Evolutionary conservation across 2,329 filamentous ascomycete species (phyloP), one percentile per base, ranked within the genome.

Genomic region (Sclerotinia subarctica): DNA sequence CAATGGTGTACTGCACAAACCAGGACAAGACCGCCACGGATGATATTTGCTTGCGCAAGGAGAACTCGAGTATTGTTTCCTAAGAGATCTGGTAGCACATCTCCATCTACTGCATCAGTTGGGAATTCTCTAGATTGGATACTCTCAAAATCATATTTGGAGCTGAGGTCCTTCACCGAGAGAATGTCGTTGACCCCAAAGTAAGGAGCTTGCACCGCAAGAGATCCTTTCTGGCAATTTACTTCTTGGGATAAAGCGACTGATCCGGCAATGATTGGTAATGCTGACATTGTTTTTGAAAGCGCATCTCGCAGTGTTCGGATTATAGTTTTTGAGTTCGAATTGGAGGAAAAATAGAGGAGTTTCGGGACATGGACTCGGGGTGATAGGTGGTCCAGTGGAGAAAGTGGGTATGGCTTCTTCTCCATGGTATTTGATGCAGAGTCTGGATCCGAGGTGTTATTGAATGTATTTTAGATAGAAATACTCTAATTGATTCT

Each of bases 141-240:
- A n/a, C 38, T 60, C 44, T 60, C 19, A n/a, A 60, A 60, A 46
- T 60, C 42, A 24, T 60, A 60, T 47, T 60, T 60, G 19, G 17
- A 46, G 42, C 57, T 60, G 17, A 60, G 29, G 21, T 60, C 57
- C 44, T 60, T 47, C 21, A 60, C 57, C 5, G 57, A 44, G 11
- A 60, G 57, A 10, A 60, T 60, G 1, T 60, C 24, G 26, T 60
- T 17, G 42, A 47, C 57, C 3, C 26, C 21, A 26, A 60, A 60
- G 47, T 47, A 60, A 32, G 57, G 57, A 47, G 24, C 42, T 32
- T 60, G 57, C 10, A 60, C 57, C 7, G 57, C 42, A 60, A 60
- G 57, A 5, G 57, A 60, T 21, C 57, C 57, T 46, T 32, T 47
- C 24, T 60, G 57, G 15, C 5, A 32, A 47, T 47, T n/a, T 17